Conservation (phyloP, 768 basidiomycete genomes). For the Kwoniella sp. region DNA sequence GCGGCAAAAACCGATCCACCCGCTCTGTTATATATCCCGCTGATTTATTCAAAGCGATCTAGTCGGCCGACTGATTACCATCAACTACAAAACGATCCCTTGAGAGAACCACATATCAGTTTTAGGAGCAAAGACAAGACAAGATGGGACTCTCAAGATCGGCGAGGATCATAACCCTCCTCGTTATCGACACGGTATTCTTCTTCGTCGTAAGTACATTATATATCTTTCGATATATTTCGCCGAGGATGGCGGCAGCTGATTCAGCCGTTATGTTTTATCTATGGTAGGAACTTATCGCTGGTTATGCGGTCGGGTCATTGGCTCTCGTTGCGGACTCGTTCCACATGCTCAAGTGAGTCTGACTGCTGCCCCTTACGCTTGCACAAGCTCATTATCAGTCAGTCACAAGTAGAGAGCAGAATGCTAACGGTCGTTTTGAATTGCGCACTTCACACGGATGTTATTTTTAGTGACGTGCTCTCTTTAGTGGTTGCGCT, state of each 20-base stretch:
- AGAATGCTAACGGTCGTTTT: no score
- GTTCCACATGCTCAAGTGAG: constrained; percentile 98
- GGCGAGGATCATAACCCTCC: constrained; percentile 61
- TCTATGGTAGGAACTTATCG: constrained; percentile 36
- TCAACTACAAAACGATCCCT: no score
- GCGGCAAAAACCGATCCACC: no score
- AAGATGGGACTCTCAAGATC: constrained; percentile 42
- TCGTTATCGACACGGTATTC: constrained; percentile 74
- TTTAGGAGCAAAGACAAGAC: no score
- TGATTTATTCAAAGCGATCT: no score
- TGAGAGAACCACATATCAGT: no score
- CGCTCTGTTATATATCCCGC: no score
- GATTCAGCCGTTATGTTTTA: background rate
- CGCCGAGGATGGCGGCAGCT: constrained; percentile 76
- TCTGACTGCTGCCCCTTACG: background rate
- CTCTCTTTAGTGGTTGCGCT: constrained; percentile 92
- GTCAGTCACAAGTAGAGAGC: no score
- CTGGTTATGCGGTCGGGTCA: constrained; percentile 93
- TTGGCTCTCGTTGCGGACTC: constrained; percentile 93
- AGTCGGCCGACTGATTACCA: no score
- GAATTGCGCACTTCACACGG: no score
- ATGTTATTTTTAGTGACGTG: constrained; percentile 78
- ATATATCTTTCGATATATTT: no score
- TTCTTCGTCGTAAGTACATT: constrained; percentile 71
- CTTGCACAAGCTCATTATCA: no score